A percentile compares a stretch with the other conserved stretches of the same genome.
Conservation (phyloP, 2,329 filamentous ascomycete species). For the Hymenotorrendiella dingleyae region DNA sequence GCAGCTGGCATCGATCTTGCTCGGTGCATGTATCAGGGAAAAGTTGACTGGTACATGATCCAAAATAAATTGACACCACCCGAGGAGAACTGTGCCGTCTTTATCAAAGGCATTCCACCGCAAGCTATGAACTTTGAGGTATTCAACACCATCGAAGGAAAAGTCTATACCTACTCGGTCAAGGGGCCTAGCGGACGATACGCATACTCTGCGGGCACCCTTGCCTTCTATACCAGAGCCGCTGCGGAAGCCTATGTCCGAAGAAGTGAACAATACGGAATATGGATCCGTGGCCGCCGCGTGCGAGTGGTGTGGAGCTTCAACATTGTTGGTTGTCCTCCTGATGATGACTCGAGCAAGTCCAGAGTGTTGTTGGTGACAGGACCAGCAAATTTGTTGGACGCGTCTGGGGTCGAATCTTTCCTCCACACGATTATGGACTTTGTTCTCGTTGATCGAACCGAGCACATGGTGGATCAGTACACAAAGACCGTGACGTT, state of each 20-base stretch:
- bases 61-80: background rate
- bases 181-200: background rate
- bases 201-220: background rate
- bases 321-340: background rate
- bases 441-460: constrained; percentile 3
- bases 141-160: background rate
- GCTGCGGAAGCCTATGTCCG: background rate
- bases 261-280: background rate
- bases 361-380: background rate
- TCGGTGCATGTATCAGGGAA: background rate
- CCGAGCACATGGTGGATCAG: background rate
- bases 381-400: background rate
- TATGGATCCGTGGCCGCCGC: background rate
- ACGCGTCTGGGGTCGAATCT: background rate
- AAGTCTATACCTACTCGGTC: background rate
- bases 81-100: background rate
- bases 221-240: background rate
- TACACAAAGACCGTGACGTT: constrained; percentile 2
- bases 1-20: background rate
- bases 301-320: background rate
- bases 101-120: background rate
- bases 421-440: constrained; percentile 5
- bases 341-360: background rate
- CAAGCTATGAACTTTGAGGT: background rate
- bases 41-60: background rate